Conservation (phyloP, 176 grass and related monocot genomes). For the Zoysia japonica region DNA sequence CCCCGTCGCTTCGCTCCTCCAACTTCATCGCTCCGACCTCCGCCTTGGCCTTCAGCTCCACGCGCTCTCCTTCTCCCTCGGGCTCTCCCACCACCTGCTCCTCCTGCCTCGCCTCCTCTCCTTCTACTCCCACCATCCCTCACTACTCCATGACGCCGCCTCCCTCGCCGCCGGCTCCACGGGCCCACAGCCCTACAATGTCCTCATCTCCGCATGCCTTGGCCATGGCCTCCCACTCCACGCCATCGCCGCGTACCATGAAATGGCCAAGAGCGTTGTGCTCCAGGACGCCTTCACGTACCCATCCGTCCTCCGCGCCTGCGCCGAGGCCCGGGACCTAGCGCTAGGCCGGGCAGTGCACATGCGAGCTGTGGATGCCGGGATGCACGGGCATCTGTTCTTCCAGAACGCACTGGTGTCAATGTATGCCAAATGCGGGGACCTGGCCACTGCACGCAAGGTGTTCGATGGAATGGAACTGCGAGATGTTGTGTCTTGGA, state of each 20-base stretch:
- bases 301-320: slow-evolving; percentile 54
- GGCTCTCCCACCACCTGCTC: slow-evolving; percentile 34
- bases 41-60: slow-evolving; percentile 50
- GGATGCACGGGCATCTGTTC: slow-evolving; percentile 45
- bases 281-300: slow-evolving; percentile 55
- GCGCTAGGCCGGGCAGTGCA: slow-evolving; percentile 44
- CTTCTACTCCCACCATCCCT: slow-evolving; percentile 41
- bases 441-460: slow-evolving; percentile 32
- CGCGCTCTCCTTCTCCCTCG: slow-evolving; percentile 47
- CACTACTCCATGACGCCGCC: slow-evolving; percentile 41
- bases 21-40: slow-evolving; percentile 23
- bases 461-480: slow-evolving; percentile 62
- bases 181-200: slow-evolving; percentile 41
- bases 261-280: slow-evolving; percentile 28
- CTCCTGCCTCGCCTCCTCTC: slow-evolving; percentile 46
- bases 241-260: slow-evolving; percentile 43
- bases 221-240: slow-evolving; percentile 40
- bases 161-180: slow-evolving; percentile 34
- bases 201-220: slow-evolving; percentile 48
- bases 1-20: slow-evolving; percentile 35
- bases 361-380: neutral
- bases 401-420: slow-evolving; percentile 52
- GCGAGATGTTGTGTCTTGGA: slow-evolving; percentile 51
- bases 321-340: slow-evolving; percentile 46
- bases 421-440: slow-evolving; percentile 53